A percentile compares a stretch with the other conserved stretches of the same genome.
These are phyloP conservation scores for Phaeosphaeria sp. DNA, from an alignment of 2,329 filamentous ascomycete species.

Conservation along the genomic window DNA sequence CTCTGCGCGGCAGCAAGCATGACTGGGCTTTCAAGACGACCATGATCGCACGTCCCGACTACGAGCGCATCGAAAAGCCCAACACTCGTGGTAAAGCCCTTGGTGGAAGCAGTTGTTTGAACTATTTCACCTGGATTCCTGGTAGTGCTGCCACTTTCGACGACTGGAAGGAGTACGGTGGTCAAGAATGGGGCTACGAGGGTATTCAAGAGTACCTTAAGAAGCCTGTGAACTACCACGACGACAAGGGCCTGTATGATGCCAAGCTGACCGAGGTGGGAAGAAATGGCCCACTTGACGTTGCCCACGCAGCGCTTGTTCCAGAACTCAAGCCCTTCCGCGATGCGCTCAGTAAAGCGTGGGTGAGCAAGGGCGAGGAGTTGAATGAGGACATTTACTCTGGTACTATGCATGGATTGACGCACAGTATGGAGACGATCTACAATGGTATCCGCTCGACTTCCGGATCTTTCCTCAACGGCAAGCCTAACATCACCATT, in stretches of 20 bases:
- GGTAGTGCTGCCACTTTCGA: conserved; percentile 65
- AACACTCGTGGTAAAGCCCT: conserved; percentile 68
- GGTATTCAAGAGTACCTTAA: conserved; percentile 59
- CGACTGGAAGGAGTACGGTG: conserved; percentile 56
- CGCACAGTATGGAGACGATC: conserved; percentile 62
- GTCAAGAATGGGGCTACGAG: conserved; percentile 64
- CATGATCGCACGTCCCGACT: conserved; percentile 65
- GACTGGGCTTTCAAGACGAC: conserved; percentile 70
- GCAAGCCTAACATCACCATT: conserved; percentile 64
- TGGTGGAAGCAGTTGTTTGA: conserved; percentile 64
- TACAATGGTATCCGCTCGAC: conserved; percentile 64
- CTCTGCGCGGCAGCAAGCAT: conserved; percentile 62
- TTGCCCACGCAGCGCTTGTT: conserved; percentile 63
- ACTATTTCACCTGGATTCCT: conserved; percentile 71
- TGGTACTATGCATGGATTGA: conserved; percentile 62
- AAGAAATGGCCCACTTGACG: conserved; percentile 58
- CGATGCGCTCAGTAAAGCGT: conserved; percentile 58
- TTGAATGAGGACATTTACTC: conserved; percentile 64
- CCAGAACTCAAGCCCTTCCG: conserved; percentile 61
- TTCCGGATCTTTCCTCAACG: conserved; percentile 59
- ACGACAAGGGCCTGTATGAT: conserved; percentile 58
- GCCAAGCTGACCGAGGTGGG: conserved; percentile 60
- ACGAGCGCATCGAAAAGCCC: conserved; percentile 67
- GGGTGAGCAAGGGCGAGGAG: conserved; percentile 60
- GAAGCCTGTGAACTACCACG: conserved; percentile 64